phyloP scores from a whole-genome alignment of 2,329 filamentous ascomycete genomes.

The Phaeoacremonium minimum region DNA sequence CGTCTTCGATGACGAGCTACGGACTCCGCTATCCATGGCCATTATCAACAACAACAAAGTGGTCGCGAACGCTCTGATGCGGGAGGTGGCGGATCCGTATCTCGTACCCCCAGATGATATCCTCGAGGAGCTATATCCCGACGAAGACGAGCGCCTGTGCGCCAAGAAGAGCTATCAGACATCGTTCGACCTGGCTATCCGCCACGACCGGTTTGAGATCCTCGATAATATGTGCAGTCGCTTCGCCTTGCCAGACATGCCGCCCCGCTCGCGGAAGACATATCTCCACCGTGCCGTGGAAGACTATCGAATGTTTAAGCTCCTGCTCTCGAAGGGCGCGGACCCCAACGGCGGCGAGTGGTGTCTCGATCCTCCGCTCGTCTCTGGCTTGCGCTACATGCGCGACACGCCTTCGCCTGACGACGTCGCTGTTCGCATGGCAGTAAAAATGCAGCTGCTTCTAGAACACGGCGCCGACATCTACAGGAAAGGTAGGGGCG shows the following conservation, averaged over 20 bases:
- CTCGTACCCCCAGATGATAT: constrained; percentile 13
- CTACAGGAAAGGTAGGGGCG: too few species aligned
- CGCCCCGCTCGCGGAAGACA: constrained; percentile 3
- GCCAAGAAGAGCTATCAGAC: constrained; percentile 11
- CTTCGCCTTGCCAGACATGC: constrained; percentile 12
- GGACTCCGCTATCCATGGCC: constrained; percentile 13
- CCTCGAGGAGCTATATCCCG: constrained; percentile 7
- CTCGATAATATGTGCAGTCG: constrained; percentile 12
- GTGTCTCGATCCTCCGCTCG: not conserved
- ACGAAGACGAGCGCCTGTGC: constrained; percentile 9
- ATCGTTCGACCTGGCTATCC: constrained; percentile 16
- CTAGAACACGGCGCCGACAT: too few species aligned
- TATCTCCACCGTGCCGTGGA: constrained; percentile 13
- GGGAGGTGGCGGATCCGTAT: constrained; percentile 15
- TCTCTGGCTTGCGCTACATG: not conserved
- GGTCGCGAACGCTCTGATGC: constrained; percentile 11
- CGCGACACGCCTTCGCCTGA: too few species aligned
- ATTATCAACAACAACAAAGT: constrained; percentile 8
- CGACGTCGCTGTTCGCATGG: too few species aligned
- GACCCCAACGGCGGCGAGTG: constrained; percentile 1
- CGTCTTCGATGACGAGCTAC: constrained; percentile 14
- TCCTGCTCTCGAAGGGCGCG: constrained; percentile 11
- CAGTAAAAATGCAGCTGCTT: too few species aligned
- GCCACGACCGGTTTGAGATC: constrained; percentile 10
- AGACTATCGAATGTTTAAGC: constrained; percentile 11